phyloP scores from a whole-genome alignment of 495 filamentous ascomycete species.

The Immersiella caudata region DNA sequence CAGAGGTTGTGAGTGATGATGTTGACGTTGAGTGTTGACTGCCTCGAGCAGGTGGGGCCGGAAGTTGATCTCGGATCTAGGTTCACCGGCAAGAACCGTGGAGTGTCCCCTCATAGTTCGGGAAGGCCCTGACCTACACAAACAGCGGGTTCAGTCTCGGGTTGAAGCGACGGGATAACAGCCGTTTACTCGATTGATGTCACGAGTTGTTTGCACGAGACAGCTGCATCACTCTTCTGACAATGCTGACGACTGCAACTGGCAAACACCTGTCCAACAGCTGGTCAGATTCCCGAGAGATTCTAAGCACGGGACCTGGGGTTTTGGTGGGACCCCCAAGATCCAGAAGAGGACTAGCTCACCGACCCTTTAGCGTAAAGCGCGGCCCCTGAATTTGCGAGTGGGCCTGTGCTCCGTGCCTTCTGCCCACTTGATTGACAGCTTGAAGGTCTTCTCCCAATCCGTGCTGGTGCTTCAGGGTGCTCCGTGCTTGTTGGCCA shows the following conservation, averaged over 20 bases:
- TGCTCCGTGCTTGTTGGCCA: slow-evolving; percentile 31
- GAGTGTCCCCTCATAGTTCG: slow-evolving; percentile 1
- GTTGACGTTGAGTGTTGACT: not conserved
- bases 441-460: slow-evolving; percentile 24
- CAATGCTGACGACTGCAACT: not conserved
- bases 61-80: not conserved
- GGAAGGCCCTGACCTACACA: not conserved
- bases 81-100: slow-evolving; percentile 3
- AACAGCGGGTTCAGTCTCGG: not conserved
- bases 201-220: slow-evolving; percentile 18
- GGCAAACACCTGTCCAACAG: not conserved
- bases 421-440: slow-evolving; percentile 23
- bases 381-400: slow-evolving; percentile 34
- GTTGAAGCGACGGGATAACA: not conserved
- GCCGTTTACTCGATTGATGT: slow-evolving; percentile 15
- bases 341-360: slow-evolving; percentile 26
- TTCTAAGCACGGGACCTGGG: not conserved
- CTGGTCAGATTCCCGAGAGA: not conserved
- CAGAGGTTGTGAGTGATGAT: too few species aligned
- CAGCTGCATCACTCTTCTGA: not conserved
- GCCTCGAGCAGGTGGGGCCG: not conserved
- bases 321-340: slow-evolving; percentile 23
- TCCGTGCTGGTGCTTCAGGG: slow-evolving; percentile 24
- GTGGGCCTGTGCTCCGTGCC: slow-evolving; percentile 25
- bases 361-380: slow-evolving; percentile 19